A percentile compares a stretch with the other conserved stretches of the same genome.
Conservation (phyloP, 108 stramenopile genomes). For the Epithemia pelagica region DNA sequence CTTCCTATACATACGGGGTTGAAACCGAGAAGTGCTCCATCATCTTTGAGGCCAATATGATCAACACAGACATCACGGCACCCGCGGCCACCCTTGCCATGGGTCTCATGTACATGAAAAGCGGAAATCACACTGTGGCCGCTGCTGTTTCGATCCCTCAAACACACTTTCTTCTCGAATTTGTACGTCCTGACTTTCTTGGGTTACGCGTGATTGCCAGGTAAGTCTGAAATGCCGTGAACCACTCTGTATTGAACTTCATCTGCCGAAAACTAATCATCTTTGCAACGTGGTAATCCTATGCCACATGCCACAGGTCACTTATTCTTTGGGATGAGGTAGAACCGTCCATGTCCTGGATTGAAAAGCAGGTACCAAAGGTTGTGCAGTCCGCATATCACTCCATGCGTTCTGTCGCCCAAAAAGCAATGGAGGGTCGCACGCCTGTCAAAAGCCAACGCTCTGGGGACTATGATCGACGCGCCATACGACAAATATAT, state of each 20-base stretch:
- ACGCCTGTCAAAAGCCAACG: background rate
- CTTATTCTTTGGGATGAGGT: constrained; percentile 93
- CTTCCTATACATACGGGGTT: constrained; percentile 18
- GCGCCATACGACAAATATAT: constrained; percentile 86
- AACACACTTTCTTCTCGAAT: constrained; percentile 89
- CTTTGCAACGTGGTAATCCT: no score
- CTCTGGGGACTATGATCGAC: constrained; percentile 61
- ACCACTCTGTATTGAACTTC: no score
- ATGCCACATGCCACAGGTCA: no score
- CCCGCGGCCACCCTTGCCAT: constrained; percentile 94
- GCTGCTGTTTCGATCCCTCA: constrained; percentile 81
- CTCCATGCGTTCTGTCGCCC: constrained; percentile 41
- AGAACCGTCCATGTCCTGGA: constrained; percentile 70
- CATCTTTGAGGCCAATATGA: constrained; percentile 74
- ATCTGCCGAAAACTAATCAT: no score
- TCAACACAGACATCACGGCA: constrained; percentile 92
- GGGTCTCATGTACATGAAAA: constrained; percentile 87
- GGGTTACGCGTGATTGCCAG: constrained; percentile 84
- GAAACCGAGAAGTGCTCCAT: constrained; percentile 75
- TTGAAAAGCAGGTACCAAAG: constrained; percentile 71
- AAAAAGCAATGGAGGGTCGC: constrained; percentile 16
- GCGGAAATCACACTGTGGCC: constrained; percentile 74
- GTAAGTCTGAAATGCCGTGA: no score
- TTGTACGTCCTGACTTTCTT: constrained; percentile 90
- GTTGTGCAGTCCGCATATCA: constrained; percentile 54